These are phyloP conservation scores for Chaetomium tenue DNA, from an alignment of 495 filamentous ascomycete species.

Conservation along the genomic window DNA sequence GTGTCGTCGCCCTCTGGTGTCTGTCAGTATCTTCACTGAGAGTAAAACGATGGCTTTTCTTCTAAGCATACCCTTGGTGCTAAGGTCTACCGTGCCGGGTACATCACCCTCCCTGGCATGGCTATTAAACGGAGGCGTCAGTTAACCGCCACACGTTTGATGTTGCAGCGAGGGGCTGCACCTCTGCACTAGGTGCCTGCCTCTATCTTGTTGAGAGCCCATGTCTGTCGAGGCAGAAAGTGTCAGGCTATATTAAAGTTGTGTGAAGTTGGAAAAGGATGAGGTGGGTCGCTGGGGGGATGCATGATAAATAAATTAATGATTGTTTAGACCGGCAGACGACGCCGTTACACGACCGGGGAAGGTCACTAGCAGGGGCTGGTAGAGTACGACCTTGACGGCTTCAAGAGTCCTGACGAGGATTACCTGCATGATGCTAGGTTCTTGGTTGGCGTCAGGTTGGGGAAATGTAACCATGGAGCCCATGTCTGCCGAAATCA, in stretches of 20 bases:
- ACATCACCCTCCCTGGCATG: constrained; percentile 9
- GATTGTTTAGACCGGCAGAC: background rate
- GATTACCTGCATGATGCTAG: constrained; percentile 1
- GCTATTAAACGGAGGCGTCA: background rate
- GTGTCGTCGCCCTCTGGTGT: constrained; percentile 59
- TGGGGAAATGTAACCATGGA: constrained; percentile 1
- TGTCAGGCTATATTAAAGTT: background rate
- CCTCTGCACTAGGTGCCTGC: background rate
- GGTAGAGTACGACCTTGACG: no score
- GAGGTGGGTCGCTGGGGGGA: background rate
- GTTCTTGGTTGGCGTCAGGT: background rate
- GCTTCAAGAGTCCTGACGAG: background rate
- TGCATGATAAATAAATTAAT: background rate
- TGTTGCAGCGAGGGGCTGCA: background rate
- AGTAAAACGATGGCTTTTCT: background rate
- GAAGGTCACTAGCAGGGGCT: no score
- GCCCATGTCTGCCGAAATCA: background rate
- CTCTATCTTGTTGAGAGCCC: background rate
- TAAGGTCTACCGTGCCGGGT: constrained; percentile 9
- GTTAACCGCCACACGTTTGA: background rate
- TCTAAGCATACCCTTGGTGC: background rate
- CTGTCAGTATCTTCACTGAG: background rate
- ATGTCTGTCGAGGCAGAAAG: background rate
- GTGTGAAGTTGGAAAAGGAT: background rate
- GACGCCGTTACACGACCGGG: background rate